A percentile compares a stretch with the other conserved stretches of the same genome.
Evolutionary conservation across 805 yeast species (phyloP).

Genomic region (Maudiozyma turicensis): DNA sequence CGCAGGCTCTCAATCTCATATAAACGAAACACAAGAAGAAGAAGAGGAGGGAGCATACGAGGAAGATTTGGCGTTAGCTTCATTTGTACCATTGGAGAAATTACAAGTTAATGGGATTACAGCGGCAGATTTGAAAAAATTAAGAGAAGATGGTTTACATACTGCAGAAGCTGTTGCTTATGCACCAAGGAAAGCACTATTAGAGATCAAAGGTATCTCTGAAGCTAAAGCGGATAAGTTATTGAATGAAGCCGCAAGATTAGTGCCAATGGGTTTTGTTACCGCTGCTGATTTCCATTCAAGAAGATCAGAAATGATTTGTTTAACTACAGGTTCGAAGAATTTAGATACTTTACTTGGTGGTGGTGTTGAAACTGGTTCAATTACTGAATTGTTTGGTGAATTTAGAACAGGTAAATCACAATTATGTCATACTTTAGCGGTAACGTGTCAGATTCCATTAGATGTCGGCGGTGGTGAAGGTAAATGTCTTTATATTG

Average conservation of each 20-base stretch:
- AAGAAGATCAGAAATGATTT: slow-evolving; percentile 80
- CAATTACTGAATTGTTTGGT: slow-evolving; percentile 92
- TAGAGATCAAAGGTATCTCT: slow-evolving; percentile 81
- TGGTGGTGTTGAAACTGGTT: slow-evolving; percentile 96
- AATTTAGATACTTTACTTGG: slow-evolving; percentile 87
- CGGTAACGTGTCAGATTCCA: slow-evolving; percentile 94
- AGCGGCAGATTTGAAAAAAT: slow-evolving; percentile 63
- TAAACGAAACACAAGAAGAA: background rate
- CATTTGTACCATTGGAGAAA: slow-evolving; percentile 29
- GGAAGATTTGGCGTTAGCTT: slow-evolving; percentile 38
- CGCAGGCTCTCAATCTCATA: background rate
- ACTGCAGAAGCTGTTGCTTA: slow-evolving; percentile 92
- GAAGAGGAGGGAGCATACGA: slow-evolving; percentile 33
- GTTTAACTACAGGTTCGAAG: slow-evolving; percentile 92
- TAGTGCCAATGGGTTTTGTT: slow-evolving; percentile 93
- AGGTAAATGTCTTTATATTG: slow-evolving; percentile 92
- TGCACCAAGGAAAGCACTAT: slow-evolving; percentile 72
- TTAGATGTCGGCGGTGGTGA: slow-evolving; percentile 98
- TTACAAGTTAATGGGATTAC: slow-evolving; percentile 77
- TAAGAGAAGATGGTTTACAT: slow-evolving; percentile 73
- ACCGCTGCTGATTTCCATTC: slow-evolving; percentile 92
- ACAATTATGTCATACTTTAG: slow-evolving; percentile 91
- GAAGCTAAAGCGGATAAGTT: slow-evolving; percentile 91
- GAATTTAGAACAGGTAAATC: slow-evolving; percentile 97
- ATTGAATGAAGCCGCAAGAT: slow-evolving; percentile 69